Conservation (phyloP, 2,329 filamentous ascomycete species). For the Neophaeococcomyces mojaviensis region DNA sequence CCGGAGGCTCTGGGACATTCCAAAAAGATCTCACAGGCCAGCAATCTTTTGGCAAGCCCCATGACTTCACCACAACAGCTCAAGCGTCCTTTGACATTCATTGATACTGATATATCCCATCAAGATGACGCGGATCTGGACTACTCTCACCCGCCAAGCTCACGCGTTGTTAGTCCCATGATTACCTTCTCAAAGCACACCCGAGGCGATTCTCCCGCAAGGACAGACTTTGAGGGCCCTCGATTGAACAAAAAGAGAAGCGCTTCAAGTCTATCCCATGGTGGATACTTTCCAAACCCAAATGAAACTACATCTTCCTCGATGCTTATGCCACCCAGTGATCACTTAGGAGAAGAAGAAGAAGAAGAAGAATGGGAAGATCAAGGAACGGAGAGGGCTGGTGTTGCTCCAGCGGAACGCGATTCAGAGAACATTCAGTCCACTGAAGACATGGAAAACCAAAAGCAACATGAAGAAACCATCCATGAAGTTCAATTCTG, state of each 20-base stretch:
- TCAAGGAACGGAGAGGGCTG: constrained; percentile 33
- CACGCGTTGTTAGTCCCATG: constrained; percentile 33
- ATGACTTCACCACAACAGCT: not conserved
- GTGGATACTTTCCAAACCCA: not conserved
- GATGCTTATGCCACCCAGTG: constrained; percentile 17
- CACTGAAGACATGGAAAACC: constrained; percentile 43
- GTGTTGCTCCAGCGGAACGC: constrained; percentile 42
- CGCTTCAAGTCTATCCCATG: constrained; percentile 12
- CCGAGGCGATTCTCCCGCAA: constrained; percentile 37
- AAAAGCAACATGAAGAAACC: constrained; percentile 42
- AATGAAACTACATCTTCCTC: constrained; percentile 9
- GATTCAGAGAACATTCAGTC: constrained; percentile 39
- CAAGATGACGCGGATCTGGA: constrained; percentile 12
- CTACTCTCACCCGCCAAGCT: constrained; percentile 14
- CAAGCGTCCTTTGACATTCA: not conserved
- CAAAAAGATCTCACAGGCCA: not conserved
- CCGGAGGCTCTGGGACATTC: constrained; percentile 1
- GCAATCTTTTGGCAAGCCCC: not conserved
- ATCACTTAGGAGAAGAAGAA: constrained; percentile 6
- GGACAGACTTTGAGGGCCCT: constrained; percentile 21
- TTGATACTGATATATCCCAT: not conserved
- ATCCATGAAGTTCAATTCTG: constrained; percentile 48
- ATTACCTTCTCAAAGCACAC: constrained; percentile 37
- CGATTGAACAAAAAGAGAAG: constrained; percentile 24
- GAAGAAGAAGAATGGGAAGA: constrained; percentile 2